These are phyloP conservation scores for Boletus subcaerulescens DNA, from an alignment of 768 basidiomycete species.

Conservation along the genomic window DNA sequence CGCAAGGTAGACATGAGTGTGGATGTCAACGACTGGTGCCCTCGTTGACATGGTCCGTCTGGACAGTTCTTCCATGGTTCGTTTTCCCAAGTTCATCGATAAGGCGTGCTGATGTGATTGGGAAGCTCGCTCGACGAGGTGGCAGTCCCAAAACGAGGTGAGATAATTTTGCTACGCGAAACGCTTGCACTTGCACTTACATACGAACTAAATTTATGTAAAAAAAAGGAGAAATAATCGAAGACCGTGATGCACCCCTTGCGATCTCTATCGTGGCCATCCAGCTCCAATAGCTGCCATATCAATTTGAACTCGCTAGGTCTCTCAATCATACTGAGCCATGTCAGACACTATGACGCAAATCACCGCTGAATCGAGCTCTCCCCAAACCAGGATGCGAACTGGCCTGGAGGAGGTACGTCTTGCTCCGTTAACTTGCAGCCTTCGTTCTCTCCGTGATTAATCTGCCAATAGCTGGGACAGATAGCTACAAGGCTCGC, in stretches of 20 bases:
- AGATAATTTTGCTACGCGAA: constrained; percentile 17
- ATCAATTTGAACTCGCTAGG: background rate
- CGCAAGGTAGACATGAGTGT: constrained; percentile 84
- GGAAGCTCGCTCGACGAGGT: constrained; percentile 12
- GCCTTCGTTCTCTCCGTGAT: background rate
- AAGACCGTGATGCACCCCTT: constrained; percentile 8
- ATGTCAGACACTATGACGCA: constrained; percentile 3
- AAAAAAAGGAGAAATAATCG: background rate
- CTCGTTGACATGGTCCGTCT: constrained; percentile 18
- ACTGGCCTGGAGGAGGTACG: constrained; percentile 30
- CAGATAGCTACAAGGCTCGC: constrained; percentile 28
- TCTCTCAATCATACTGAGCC: background rate
- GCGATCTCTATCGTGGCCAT: constrained; percentile 1
- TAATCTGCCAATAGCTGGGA: constrained; percentile 14
- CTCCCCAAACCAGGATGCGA: constrained; percentile 17
- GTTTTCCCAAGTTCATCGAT: constrained; percentile 30
- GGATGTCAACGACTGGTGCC: constrained; percentile 67
- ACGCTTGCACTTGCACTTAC: constrained; percentile 7
- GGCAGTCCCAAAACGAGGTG: constrained; percentile 10
- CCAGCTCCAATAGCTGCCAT: background rate
- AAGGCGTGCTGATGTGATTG: constrained; percentile 13
- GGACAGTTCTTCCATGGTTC: constrained; percentile 25
- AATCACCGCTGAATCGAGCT: background rate
- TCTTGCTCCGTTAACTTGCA: background rate
- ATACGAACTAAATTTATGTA: constrained; percentile 3